Conservation (phyloP, 805 yeast species). For the Candida glaebosa region DNA sequence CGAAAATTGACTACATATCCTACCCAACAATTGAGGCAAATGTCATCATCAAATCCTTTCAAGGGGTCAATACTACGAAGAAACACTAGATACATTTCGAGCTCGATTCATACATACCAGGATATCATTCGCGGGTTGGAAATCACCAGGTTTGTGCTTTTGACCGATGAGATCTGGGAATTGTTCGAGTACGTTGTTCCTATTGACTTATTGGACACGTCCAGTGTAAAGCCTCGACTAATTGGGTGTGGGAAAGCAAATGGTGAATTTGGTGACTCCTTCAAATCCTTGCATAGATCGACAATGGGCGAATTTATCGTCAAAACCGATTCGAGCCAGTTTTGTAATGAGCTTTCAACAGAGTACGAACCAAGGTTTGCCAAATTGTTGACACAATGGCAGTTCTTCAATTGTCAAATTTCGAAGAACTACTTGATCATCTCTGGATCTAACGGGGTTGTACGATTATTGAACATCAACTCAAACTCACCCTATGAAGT, state of each 20-base stretch:
- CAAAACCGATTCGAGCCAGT: conserved; percentile 8
- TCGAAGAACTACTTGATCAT: conserved; percentile 60
- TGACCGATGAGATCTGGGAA: conserved; percentile 71
- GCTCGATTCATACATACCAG: conserved; percentile 26
- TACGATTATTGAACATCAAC: conserved; percentile 59
- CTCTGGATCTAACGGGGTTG: conserved; percentile 68
- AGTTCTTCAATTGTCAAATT: conserved; percentile 55
- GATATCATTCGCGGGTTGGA: conserved; percentile 48
- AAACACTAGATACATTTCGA: conserved; percentile 23
- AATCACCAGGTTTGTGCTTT: conserved; percentile 59
- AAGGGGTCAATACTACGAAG: conserved; percentile 24
- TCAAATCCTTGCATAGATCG: conserved; percentile 32
- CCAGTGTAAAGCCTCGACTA: conserved; percentile 43
- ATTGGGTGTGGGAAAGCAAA: conserved; percentile 64
- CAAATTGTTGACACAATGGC: conserved; percentile 49
- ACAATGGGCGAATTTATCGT: conserved; percentile 20
- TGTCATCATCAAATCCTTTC: conserved; percentile 20
- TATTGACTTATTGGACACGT: conserved; percentile 34
- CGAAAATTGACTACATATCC: conserved; percentile 53
- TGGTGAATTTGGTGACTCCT: conserved; percentile 62
- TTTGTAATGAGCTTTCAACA: conserved; percentile 6
- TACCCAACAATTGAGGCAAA: conserved; percentile 49
- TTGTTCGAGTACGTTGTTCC: conserved; percentile 51
- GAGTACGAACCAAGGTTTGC: conserved; percentile 20
- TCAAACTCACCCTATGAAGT: conserved; percentile 22